These are phyloP conservation scores for Poteriospumella lacustris DNA, from an alignment of 108 stramenopile genomes.

Conservation along the genomic window DNA sequence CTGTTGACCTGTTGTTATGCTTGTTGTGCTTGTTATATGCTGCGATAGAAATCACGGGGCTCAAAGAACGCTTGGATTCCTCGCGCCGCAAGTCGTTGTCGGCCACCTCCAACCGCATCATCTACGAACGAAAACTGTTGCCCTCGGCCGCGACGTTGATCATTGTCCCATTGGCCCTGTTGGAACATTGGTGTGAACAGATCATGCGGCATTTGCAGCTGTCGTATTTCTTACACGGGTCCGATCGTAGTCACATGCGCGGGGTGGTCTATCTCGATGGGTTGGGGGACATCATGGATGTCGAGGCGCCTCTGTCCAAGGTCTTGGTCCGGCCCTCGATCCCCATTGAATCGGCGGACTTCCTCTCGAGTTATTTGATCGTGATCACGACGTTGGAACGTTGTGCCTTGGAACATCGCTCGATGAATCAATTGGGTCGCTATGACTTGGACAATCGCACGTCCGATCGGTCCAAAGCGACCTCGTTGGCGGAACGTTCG, in stretches of 20 bases:
- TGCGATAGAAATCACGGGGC: not conserved
- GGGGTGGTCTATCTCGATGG: not conserved
- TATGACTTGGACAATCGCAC: no score
- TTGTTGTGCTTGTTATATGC: no score
- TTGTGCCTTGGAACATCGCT: not conserved
- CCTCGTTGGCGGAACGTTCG: not conserved
- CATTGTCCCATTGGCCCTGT: slow-evolving; percentile 65
- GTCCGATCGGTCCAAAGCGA: not conserved
- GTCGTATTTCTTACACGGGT: not conserved
- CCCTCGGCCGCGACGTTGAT: slow-evolving; percentile 61
- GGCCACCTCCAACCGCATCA: not conserved
- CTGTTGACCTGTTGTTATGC: no score
- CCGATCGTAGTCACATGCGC: not conserved
- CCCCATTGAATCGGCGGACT: slow-evolving; percentile 31
- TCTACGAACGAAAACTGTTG: slow-evolving; percentile 32
- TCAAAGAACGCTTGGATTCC: slow-evolving; percentile 3
- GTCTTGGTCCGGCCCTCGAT: not conserved
- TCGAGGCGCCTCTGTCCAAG: not conserved
- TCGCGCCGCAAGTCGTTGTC: not conserved
- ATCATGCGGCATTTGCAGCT: slow-evolving; percentile 45
- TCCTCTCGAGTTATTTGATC: slow-evolving; percentile 31
- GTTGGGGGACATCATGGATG: slow-evolving; percentile 25
- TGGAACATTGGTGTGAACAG: slow-evolving; percentile 71
- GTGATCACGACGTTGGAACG: slow-evolving; percentile 46
- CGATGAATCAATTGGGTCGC: no score